These are phyloP conservation scores for Selaginella moellendorffii DNA, from an alignment of 75 land plant genomes.

Conservation along the genomic window DNA sequence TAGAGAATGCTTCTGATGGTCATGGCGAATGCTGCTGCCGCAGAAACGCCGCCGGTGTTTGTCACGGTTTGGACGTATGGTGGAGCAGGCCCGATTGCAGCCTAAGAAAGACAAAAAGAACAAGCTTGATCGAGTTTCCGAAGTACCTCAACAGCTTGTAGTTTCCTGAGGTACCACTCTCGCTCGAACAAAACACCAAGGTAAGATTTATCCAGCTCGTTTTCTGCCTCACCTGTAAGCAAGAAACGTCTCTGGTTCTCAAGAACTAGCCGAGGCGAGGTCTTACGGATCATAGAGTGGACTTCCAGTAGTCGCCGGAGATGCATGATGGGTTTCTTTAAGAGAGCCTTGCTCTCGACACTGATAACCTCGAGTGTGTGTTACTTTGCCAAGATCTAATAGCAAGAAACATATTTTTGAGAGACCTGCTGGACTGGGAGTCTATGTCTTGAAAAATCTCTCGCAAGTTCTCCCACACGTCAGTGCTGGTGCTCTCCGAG, in stretches of 20 bases:
- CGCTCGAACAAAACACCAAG: conserved; percentile 18
- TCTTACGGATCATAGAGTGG: conserved; percentile 20
- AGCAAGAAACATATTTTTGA: too few relatives aligned
- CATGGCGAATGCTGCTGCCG: conserved; percentile 6
- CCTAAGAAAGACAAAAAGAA: conserved; percentile 9
- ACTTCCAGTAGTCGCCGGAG: conserved; percentile 18
- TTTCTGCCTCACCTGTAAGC: conserved; percentile 14
- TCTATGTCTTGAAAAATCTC: conserved; percentile 21
- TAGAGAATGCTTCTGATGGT: conserved; percentile 17
- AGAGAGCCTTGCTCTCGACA: conserved; percentile 12
- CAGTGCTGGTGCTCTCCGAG: conserved; percentile 9
- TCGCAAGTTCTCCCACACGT: conserved; percentile 24
- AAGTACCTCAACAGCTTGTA: conserved; percentile 22
- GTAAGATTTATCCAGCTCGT: conserved; percentile 14
- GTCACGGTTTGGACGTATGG: background rate
- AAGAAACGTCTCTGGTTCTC: too few relatives aligned
- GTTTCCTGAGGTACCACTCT: conserved; percentile 24
- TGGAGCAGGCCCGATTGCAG: conserved; percentile 16
- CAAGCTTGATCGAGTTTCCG: background rate
- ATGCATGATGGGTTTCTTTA: conserved; percentile 24
- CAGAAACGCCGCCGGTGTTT: conserved; percentile 1
- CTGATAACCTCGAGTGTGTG: too few relatives aligned
- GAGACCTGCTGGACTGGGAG: conserved; percentile 12
- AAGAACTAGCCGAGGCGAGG: too few relatives aligned
- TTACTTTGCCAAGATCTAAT: too few relatives aligned